phyloP scores from a whole-genome alignment of 2,329 filamentous ascomycete genomes.

The Alternaria metachromatica region DNA sequence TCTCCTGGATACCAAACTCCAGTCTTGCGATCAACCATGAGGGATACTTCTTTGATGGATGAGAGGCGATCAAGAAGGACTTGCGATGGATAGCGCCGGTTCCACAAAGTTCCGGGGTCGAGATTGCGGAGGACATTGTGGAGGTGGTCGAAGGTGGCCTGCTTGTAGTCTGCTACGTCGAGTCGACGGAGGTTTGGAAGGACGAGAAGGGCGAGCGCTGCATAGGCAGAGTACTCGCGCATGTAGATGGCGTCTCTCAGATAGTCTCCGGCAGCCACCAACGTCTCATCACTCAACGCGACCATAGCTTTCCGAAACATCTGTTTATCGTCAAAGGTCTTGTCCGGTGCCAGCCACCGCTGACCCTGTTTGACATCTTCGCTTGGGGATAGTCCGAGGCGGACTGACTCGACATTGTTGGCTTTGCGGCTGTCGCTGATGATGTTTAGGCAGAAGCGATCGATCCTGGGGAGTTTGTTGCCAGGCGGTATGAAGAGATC shows the following conservation, averaged over 20 bases:
- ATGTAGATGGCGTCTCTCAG: conserved; percentile 23
- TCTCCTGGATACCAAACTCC: conserved; percentile 18
- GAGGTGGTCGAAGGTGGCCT: conserved; percentile 27
- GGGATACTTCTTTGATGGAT: conserved; percentile 24
- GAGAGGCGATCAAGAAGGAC: conserved; percentile 18
- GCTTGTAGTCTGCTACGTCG: conserved; percentile 24
- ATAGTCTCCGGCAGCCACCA: conserved; percentile 23
- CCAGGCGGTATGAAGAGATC: conserved; percentile 27
- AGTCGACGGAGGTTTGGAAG: conserved; percentile 27
- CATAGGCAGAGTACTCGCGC: conserved; percentile 37
- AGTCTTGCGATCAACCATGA: conserved; percentile 25
- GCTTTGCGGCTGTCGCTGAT: conserved; percentile 22
- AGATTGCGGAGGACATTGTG: conserved; percentile 25
- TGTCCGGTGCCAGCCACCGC: conserved; percentile 25
- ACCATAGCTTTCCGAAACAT: conserved; percentile 20
- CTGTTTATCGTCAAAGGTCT: conserved; percentile 16
- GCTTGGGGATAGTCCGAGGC: conserved; percentile 25
- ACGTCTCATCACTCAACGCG: conserved; percentile 17
- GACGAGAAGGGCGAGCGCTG: conserved; percentile 27
- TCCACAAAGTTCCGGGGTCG: conserved; percentile 3
- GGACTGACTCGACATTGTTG: conserved; percentile 26
- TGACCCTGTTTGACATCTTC: conserved; percentile 18
- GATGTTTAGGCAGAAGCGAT: conserved; percentile 33
- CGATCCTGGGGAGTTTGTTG: conserved; percentile 30
- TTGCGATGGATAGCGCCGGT: conserved; percentile 13